phyloP scores from a whole-genome alignment of 2,329 filamentous ascomycete genomes.

The Trichoderma polysporum region DNA sequence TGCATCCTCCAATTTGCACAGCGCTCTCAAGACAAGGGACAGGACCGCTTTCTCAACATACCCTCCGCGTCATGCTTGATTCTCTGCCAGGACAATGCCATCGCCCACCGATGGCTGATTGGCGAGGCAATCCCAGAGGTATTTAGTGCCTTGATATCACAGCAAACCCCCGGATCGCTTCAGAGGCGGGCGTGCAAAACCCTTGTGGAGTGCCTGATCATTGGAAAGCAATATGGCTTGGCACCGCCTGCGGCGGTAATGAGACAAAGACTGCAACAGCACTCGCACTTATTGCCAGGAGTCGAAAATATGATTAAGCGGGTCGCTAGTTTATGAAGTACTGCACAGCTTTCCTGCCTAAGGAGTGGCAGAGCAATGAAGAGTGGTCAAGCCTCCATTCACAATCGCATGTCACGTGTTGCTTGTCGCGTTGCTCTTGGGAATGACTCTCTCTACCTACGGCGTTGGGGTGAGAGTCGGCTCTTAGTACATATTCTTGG shows the following conservation, averaged over 20 bases:
- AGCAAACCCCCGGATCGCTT: neutral
- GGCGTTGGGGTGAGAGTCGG: neutral
- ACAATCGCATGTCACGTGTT: neutral
- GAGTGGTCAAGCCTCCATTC: neutral
- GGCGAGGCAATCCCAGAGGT: constrained; percentile 2
- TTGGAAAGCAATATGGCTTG: constrained; percentile 6
- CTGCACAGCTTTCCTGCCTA: neutral
- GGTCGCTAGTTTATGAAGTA: neutral
- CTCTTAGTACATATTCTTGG: neutral
- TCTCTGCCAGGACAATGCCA: neutral
- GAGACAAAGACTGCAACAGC: constrained; percentile 1
- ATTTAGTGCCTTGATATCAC: constrained; percentile 3
- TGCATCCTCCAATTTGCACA: constrained; percentile 9
- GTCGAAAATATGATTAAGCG: constrained; percentile 2
- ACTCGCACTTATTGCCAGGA: neutral
- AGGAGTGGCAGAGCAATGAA: neutral
- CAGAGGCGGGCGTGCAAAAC: constrained; percentile 1
- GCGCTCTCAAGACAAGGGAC: neutral
- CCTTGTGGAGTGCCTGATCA: constrained; percentile 1
- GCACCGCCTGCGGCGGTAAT: neutral
- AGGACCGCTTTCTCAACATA: constrained; percentile 9
- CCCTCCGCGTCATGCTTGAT: neutral
- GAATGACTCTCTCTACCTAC: neutral
- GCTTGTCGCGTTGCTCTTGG: neutral
- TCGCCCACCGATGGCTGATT: neutral